phyloP scores from a whole-genome alignment of 2,329 filamentous ascomycete species.

The Fusarium poae region DNA sequence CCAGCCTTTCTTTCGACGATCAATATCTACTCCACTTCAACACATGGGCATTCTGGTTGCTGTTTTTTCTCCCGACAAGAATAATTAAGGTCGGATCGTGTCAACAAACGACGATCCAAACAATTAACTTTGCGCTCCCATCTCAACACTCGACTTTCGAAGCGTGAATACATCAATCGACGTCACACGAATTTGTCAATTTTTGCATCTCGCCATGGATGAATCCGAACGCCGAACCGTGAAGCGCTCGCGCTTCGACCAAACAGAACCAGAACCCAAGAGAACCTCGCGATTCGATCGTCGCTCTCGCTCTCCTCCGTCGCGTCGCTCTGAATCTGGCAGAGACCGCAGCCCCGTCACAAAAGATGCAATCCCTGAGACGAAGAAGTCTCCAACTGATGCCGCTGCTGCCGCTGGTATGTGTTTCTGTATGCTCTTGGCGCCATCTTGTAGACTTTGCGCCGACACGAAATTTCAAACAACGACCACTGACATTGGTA shows the following conservation, averaged over 20 bases:
- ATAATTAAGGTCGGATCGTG: slow-evolving; percentile 2
- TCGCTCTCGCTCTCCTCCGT: slow-evolving; percentile 85
- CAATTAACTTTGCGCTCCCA: background rate
- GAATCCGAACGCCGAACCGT: slow-evolving; percentile 78
- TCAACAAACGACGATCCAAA: slow-evolving; percentile 1
- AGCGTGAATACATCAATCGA: background rate
- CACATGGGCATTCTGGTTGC: slow-evolving; percentile 31
- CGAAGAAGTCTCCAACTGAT: slow-evolving; percentile 69
- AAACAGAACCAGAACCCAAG: slow-evolving; percentile 85
- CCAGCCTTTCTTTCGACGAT: slow-evolving; percentile 34
- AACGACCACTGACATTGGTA: slow-evolving; percentile 11
- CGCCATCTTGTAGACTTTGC: slow-evolving; percentile 4
- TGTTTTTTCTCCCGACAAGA: slow-evolving; percentile 16
- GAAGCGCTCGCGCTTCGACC: slow-evolving; percentile 95
- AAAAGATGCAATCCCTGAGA: slow-evolving; percentile 59
- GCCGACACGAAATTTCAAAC: background rate
- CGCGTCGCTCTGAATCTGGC: slow-evolving; percentile 72
- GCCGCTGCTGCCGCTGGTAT: slow-evolving; percentile 83
- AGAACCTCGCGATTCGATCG: slow-evolving; percentile 87
- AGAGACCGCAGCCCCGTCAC: slow-evolving; percentile 85
- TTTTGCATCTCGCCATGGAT: slow-evolving; percentile 64
- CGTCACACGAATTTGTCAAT: slow-evolving; percentile 2
- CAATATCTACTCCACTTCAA: slow-evolving; percentile 39
- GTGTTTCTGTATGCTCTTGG: slow-evolving; percentile 42
- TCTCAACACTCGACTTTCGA: background rate